Evolutionary conservation across 345 rosid genomes (phyloP), one percentile per base, ranked within the genome.

Genomic region (Populus ilicifolia): DNA sequence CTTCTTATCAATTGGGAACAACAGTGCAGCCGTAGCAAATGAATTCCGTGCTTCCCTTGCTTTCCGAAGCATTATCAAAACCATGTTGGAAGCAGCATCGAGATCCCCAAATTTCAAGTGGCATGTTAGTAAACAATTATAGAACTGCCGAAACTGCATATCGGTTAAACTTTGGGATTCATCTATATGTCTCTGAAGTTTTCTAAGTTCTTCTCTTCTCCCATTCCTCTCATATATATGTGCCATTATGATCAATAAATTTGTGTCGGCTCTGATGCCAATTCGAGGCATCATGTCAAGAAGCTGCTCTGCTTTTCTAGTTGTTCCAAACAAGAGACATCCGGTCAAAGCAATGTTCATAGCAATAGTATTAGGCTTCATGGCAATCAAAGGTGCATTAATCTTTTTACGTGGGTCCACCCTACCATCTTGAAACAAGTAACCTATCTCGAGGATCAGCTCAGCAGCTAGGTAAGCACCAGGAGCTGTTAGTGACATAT

Each of bases 281-380:
- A 93, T 81, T 74, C 85, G 85, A 12, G 94, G 94, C 87, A 90
- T 87, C 90, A 93, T 85, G 73, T 92, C 92, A 20, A 96, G 85
- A 46, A 96, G 96, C 86, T 90, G 82, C 86, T 93, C 99, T 12
- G 97, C 96, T 87, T 96, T 96, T 75, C 98, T 86, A n/a, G 97
- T 88, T 61, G 86, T 87, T 76, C 90, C 93, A 70, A 87, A 93
- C 90, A 92, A 77, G 69, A 93, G 84, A 82, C 97, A 92, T 43
- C 98, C 96, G 9, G 92, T 88, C 80, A 95, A 84, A 82, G 92
- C 98, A 84, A 89, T 79, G 85, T 89, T 93, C 83, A 92, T 82
- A 68, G 90, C 81, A 66, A 52, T 84, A 9, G 96, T 84, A 78
- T 92, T 88, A 77, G 98, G 99, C 89, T 88, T 95, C 99, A 91